These are phyloP conservation scores for Euphorbia corollata DNA, from an alignment of 441 rosid genomes.

Conservation along the genomic window DNA sequence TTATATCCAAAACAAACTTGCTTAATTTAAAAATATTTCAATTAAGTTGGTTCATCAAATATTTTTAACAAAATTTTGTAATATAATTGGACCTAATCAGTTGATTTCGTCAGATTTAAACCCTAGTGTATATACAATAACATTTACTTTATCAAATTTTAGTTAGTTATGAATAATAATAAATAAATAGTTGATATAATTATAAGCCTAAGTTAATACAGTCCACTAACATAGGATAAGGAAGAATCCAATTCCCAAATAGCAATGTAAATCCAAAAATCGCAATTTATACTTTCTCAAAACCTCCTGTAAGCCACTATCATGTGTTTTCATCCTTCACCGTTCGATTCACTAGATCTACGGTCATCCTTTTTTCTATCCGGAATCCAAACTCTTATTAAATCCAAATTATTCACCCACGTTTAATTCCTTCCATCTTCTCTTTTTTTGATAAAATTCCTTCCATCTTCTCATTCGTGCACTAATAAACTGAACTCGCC, in stretches of 20 bases:
- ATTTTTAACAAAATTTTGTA: too few relatives aligned
- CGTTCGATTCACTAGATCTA: neutral
- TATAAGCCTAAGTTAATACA: too few relatives aligned
- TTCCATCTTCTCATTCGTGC: neutral
- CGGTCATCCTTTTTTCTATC: neutral
- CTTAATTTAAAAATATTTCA: too few relatives aligned
- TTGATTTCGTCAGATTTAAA: too few relatives aligned
- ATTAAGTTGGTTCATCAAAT: too few relatives aligned
- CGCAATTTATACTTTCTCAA: neutral
- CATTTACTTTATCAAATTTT: too few relatives aligned
- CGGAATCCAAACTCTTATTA: slow-evolving; percentile 11
- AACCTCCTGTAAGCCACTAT: neutral
- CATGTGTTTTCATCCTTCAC: neutral
- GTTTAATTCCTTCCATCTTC: neutral
- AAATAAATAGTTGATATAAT: too few relatives aligned
- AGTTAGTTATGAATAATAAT: too few relatives aligned
- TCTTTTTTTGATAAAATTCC: neutral
- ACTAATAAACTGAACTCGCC: neutral
- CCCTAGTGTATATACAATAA: too few relatives aligned
- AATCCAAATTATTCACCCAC: slow-evolving; percentile 3
- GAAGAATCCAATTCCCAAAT: slow-evolving; percentile 4
- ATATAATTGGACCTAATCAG: too few relatives aligned
- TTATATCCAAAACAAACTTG: too few relatives aligned
- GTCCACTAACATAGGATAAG: slow-evolving; percentile 6
- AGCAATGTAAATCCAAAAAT: neutral